Evolutionary conservation across 352 stramenopile species (phyloP), one percentile per base, ranked within the genome.

Genomic region (Phytophthora brassicae): DNA sequence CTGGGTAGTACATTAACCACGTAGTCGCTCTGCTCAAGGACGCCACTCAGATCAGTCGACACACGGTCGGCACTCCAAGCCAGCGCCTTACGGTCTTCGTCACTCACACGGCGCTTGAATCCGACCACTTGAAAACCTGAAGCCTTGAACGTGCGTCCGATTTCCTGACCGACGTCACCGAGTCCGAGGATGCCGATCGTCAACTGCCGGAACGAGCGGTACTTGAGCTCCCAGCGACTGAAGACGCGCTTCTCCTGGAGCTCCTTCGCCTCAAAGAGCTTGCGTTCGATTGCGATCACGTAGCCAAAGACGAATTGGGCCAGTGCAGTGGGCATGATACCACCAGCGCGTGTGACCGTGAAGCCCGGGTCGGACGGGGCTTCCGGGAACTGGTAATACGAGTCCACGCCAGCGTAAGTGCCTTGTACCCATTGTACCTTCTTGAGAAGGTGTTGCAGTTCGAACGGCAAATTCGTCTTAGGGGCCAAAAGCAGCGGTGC

Each of bases 1-100:
- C 84, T 95, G n/a, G 89, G 86, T 22, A 97, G 66, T 5, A 93
- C 81, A 50, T 81, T 92, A 31, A 97, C 83, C 11, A 96, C 36
- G 46, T 90, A 93, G 69, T 97, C 89, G 14, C 70, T 74, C 43
- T 79, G 59, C 48, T 66, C 48, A 7, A 88, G 46, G 43, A 90
- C 70, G 6, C 79, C 64, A 43, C 64, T 45, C 16, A 90, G 45
- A 33, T 86, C 65, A 4, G 62, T 79, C 13, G 70, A 84, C 22
- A 87, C 67, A 14, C 51, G 45, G 33, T 89, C 61, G 31, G 70
- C 72, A 45, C 72, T 71, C 11, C 61, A 54, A 11, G 46, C 16
- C 6, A 75, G 23, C 6, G 39, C 23, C 39, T 60, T 64, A 13
- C n/a, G 17, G 6, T 64, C 65, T 22, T 66, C 56, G 8, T 63